Evolutionary conservation across 1,284 basidiomycete species (phyloP).

Genomic region (Sporisorium reilianum): DNA sequence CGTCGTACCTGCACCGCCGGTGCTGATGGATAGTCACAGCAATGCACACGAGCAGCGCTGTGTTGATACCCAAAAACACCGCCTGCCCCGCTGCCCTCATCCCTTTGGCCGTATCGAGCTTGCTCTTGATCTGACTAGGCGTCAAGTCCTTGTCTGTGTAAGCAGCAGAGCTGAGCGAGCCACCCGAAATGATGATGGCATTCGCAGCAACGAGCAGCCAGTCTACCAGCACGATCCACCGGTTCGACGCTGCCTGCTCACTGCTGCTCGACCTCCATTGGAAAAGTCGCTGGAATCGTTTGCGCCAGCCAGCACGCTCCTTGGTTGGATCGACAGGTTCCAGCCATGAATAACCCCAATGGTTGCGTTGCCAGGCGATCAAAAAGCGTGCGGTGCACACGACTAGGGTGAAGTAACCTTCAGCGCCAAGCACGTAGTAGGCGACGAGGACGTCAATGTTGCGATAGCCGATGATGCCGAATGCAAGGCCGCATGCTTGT

Average conservation of each 20-base stretch:
- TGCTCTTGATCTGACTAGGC: neutral
- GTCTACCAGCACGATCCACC: constrained; percentile 7
- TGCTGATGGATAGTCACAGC: constrained; percentile 27
- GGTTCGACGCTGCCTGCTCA: neutral
- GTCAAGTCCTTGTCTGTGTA: constrained; percentile 12
- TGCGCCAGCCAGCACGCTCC: neutral
- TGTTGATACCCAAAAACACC: constrained; percentile 32
- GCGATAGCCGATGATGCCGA: constrained; percentile 35
- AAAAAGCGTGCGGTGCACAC: constrained; percentile 51
- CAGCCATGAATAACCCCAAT: constrained; percentile 47
- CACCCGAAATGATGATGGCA: constrained; percentile 38
- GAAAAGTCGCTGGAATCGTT: constrained; percentile 12
- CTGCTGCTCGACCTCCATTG: constrained; percentile 5
- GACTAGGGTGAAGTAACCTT: constrained; percentile 57
- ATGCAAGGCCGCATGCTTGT: constrained; percentile 43
- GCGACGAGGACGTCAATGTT: constrained; percentile 42
- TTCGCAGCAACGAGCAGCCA: constrained; percentile 37
- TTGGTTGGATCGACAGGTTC: constrained; percentile 24
- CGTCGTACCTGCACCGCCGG: constrained; percentile 4
- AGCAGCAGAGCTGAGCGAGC: constrained; percentile 21
- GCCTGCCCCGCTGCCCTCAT: constrained; percentile 34
- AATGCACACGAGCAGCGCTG: constrained; percentile 20
- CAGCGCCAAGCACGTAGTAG: constrained; percentile 51
- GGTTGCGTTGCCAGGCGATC: constrained; percentile 50
- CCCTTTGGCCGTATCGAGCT: constrained; percentile 9